Base-by-base conservation (phyloP, 1,284 basidiomycete species). In the Moniliella sp. region DNA sequence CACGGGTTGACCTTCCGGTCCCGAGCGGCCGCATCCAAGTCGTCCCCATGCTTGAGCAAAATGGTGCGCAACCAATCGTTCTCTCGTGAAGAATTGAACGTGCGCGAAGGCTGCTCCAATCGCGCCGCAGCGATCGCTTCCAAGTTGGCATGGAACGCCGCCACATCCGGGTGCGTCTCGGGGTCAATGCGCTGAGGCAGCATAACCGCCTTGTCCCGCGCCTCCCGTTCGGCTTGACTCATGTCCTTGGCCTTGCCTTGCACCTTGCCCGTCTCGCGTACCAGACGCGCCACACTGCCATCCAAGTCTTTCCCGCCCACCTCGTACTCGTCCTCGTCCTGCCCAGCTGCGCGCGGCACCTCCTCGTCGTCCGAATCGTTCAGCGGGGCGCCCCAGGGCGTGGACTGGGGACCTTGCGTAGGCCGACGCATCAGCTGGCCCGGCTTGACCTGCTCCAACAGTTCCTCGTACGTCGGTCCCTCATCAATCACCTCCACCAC, bases 1-100 rank as follows among this genome's bases (percentile, higher is more conserved):
- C 75, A 75, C 14, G 71, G 63, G 56, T 97, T 94, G 40, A 77
- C 61, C 60, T 69, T 75, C 42, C 72, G 64, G 64, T 94, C 86
- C 42, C 67, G 67, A 7, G 74, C 72, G 82, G 91, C 91, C 25
- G 63, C 66, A 15, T 72, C 69, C 12, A 74, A 64, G 62, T 94
- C 76, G 23, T 67, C 64, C 0, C 75, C 77, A 62, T 94, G 67
- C 58, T 71, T 75, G 25, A 62, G 57, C 7, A 82, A 70, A 18
- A 94, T 67, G 23, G 69, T 63, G 30, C 62, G 60, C 23, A 97
- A 67, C 65, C 76, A 81, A 25, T 63, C 63, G 27, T 64, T 56
- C 62, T 93, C 83, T 2, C 75, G 74, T 5, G 58, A 50, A 10
- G 80, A 82, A 15, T 75, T 62, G 61, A 75, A 71, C 38, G 82